Evolutionary conservation across 1,139 yeast species (phyloP).

Genomic region (Spathaspora sp.): DNA sequence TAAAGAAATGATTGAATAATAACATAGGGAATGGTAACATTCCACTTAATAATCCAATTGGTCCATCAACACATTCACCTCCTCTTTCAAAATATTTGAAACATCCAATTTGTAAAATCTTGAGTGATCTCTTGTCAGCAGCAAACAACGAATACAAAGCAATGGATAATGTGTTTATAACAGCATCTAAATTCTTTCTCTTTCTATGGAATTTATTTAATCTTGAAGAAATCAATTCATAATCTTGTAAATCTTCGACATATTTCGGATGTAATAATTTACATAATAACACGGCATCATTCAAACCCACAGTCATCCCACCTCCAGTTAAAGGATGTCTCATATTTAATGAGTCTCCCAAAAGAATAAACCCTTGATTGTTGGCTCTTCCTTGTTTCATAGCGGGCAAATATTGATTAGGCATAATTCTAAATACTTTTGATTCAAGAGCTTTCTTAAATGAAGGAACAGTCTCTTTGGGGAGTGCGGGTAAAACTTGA

Average conservation of each 20-base stretch:
- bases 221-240: conserved; percentile 51
- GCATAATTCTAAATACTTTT: conserved; percentile 78
- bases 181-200: conserved; percentile 78
- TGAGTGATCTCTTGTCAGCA: conserved; percentile 68
- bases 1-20: conserved; percentile 80
- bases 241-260: conserved; percentile 61
- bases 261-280: conserved; percentile 55
- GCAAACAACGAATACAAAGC: conserved; percentile 90
- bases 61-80: conserved; percentile 75
- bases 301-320: conserved; percentile 97
- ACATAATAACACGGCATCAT: conserved; percentile 74
- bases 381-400: conserved; percentile 53
- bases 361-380: conserved; percentile 69
- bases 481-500: conserved; percentile 68
- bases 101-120: conserved; percentile 82
- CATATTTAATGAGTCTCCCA: conserved; percentile 97
- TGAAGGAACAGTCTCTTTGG: conserved; percentile 62
- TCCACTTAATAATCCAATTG: conserved; percentile 84
- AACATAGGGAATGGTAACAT: conserved; percentile 71
- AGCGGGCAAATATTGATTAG: conserved; percentile 89
- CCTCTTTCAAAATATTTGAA: conserved; percentile 83
- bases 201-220: conserved; percentile 69
- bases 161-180: conserved; percentile 84
- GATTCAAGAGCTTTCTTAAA: conserved; percentile 47
- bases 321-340: conserved; percentile 99